Evolutionary conservation across 2,329 filamentous ascomycete species (phyloP).

Genomic region (Trichoderma afroharzianum): DNA sequence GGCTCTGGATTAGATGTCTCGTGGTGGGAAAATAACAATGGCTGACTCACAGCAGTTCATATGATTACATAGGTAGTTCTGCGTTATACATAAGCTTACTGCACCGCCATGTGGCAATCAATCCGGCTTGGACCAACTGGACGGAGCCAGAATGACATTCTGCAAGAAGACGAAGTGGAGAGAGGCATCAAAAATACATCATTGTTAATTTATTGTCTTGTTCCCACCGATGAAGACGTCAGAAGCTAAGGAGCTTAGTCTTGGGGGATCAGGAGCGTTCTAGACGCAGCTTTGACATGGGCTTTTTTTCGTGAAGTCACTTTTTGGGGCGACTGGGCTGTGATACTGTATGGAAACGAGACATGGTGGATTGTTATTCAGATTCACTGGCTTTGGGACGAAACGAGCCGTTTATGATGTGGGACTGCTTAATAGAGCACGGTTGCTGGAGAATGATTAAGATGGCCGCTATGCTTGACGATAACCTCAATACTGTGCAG

Average conservation of each 20-base stretch:
- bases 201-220: not conserved
- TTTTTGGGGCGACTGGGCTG: not conserved
- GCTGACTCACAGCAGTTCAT: not conserved
- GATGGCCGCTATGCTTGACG: not conserved
- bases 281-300: not conserved
- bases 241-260: not conserved
- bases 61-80: not conserved
- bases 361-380: not conserved
- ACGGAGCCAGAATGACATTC: not conserved
- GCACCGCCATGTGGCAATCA: conserved; percentile 5
- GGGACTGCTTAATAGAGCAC: not conserved
- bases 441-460: not conserved
- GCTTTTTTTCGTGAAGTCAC: not conserved
- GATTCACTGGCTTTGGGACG: not conserved
- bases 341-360: conserved; percentile 9
- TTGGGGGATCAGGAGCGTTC: not conserved
- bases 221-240: not conserved
- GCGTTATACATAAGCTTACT: conserved; percentile 13
- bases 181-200: not conserved
- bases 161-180: not conserved
- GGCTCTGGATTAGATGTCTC: not conserved
- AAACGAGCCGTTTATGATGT: not conserved
- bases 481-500: not conserved
- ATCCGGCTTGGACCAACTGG: not conserved
- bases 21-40: not conserved